Evolutionary conservation across 306 rosid genomes (phyloP).

Genomic region (Gastrolobium bilobum): DNA sequence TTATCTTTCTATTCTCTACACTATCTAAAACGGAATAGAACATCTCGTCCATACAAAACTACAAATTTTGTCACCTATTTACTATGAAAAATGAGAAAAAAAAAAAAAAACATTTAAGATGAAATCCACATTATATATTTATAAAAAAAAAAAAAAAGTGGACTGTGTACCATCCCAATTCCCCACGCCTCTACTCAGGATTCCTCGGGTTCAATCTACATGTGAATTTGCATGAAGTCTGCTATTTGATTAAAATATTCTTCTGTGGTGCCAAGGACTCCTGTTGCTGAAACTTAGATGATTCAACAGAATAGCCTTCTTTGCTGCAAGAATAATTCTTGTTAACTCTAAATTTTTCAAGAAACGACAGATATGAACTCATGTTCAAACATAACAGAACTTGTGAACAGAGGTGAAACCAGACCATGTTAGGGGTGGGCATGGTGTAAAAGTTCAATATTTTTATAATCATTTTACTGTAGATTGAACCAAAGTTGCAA

Average conservation of each 20-base stretch:
- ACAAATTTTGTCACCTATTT: slow-evolving; percentile 42
- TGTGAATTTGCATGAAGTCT: slow-evolving; percentile 34
- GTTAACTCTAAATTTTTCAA: not conserved
- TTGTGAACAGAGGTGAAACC: not conserved
- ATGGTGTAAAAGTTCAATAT: not conserved
- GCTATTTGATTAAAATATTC: slow-evolving; percentile 13
- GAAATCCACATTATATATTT: slow-evolving; percentile 25
- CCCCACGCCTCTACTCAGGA: slow-evolving; percentile 4
- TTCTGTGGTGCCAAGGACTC: slow-evolving; percentile 9
- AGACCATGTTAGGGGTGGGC: not conserved
- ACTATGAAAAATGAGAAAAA: slow-evolving; percentile 26
- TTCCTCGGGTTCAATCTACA: not conserved
- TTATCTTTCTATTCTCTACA: slow-evolving; percentile 45
- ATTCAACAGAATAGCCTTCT: slow-evolving; percentile 72
- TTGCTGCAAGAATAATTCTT: slow-evolving; percentile 58
- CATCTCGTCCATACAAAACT: slow-evolving; percentile 20
- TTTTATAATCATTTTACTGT: not conserved
- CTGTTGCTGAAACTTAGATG: not conserved
- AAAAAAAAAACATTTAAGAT: not conserved
- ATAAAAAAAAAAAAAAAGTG: slow-evolving; percentile 34
- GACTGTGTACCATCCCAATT: slow-evolving; percentile 7
- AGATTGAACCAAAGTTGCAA: not conserved
- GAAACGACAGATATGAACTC: not conserved
- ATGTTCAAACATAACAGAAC: not conserved
- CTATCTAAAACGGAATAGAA: slow-evolving; percentile 35